phyloP scores from a whole-genome alignment of 2,329 filamentous ascomycete species.

The Parastagonospora avenae region DNA sequence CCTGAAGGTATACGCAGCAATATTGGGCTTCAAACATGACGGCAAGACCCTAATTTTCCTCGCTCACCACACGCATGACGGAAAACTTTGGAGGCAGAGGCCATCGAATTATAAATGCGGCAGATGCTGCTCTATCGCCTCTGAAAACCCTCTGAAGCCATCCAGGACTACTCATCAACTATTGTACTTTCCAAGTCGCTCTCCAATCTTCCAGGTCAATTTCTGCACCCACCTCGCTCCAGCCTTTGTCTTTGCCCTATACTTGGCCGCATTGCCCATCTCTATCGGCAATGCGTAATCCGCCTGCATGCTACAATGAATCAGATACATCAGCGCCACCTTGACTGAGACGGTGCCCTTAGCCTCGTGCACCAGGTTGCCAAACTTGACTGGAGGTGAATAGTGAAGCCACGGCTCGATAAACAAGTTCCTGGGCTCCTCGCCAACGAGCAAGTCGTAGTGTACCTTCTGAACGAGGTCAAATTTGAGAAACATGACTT shows the following conservation, averaged over 20 bases:
- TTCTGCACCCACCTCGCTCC: slow-evolving; percentile 5
- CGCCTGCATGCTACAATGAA: slow-evolving; percentile 2
- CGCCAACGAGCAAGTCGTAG: not conserved
- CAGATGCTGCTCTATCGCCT: too few species aligned
- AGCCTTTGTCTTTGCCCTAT: slow-evolving; percentile 7
- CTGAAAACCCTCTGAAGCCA: not conserved
- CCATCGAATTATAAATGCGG: too few species aligned
- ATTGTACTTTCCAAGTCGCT: not conserved
- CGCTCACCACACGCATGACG: too few species aligned
- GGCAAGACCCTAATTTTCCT: too few species aligned
- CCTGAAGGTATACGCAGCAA: too few species aligned
- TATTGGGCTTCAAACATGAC: too few species aligned
- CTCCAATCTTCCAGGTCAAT: not conserved
- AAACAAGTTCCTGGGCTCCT: not conserved
- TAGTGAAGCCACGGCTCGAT: slow-evolving; percentile 17
- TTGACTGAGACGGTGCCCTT: slow-evolving; percentile 6
- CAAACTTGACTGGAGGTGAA: slow-evolving; percentile 18
- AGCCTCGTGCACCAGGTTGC: slow-evolving; percentile 6
- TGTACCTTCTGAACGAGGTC: slow-evolving; percentile 4
- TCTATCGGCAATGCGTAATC: slow-evolving; percentile 10
- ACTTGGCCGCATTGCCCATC: slow-evolving; percentile 11
- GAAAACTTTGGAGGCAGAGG: too few species aligned
- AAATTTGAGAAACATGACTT: slow-evolving; percentile 24
- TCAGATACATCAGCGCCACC: slow-evolving; percentile 16
- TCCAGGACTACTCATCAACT: not conserved